Conservation (phyloP, 78 protist species). For the Isochrysis galbana region DNA sequence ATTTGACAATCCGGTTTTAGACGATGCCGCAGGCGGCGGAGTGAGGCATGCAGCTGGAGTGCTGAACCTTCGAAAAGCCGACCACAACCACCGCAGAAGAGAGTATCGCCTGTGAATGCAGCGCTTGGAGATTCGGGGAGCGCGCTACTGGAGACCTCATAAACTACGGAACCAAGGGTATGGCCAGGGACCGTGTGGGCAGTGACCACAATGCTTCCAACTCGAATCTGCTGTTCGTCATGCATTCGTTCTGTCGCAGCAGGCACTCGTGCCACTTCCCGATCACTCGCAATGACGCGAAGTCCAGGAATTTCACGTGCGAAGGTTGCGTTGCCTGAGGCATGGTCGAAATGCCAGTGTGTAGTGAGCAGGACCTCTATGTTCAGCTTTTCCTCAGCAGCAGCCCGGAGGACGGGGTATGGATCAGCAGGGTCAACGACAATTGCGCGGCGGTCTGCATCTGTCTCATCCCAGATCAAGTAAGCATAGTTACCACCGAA, state of each 20-base stretch:
- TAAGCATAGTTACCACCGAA: slow-evolving; percentile 10
- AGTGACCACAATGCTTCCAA: background rate
- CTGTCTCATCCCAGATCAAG: background rate
- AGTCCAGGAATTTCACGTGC: background rate
- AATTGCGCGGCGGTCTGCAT: background rate
- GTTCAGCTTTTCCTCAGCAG: background rate
- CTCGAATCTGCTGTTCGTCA: background rate
- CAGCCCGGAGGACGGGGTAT: background rate
- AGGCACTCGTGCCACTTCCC: background rate
- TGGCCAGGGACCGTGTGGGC: background rate
- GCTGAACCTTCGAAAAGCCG: slow-evolving; percentile 8
- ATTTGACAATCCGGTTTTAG: background rate
- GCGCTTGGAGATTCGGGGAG: background rate
- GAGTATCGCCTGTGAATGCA: slow-evolving; percentile 6
- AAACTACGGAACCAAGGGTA: background rate
- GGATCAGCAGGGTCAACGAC: slow-evolving; percentile 6
- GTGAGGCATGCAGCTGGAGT: background rate
- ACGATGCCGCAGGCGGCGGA: background rate
- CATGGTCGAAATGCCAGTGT: slow-evolving; percentile 26
- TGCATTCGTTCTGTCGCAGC: background rate
- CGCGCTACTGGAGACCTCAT: background rate
- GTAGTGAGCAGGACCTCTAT: background rate
- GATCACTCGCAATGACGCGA: background rate
- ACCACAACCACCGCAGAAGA: slow-evolving; percentile 28
- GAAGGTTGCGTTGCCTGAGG: background rate